Base-by-base conservation (phyloP, 2,329 filamentous ascomycete genomes). In the Curvularia lunata region DNA sequence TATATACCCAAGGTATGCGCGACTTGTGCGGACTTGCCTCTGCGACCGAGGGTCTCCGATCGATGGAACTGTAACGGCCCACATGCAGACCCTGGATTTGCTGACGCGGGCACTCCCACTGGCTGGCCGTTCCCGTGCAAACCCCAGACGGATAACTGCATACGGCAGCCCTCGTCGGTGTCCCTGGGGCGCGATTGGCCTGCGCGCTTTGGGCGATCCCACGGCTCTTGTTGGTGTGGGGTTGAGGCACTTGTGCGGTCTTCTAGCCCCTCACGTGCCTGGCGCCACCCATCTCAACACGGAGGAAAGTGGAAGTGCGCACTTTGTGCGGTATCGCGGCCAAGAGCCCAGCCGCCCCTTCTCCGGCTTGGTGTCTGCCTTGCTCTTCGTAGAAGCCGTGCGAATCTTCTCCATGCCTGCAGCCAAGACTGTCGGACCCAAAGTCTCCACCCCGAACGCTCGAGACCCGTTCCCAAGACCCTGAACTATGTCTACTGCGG, bases 1-100 rank as follows among this genome's bases (percentile, higher is more conserved):
- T 61, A 63, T 66, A 68, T 63, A 59, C 38, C 59, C 34, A 28
- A 16, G n/a, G 32, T 49, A 41, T 68, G 64, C 64, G 66, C 66
- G 59, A 63, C 59, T 67, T 68, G 62, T 64, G 62, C 62, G 62
- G 55, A 12, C 50, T 27, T 34, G 50, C 32, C 30, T 40, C 30
- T 18, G 19, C 46, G 43, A 46, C 34, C 28, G 46, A 51, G 38
- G 46, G 30, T 42, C 25, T 34, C 45, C 38, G 19, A n/a, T 30
- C 25, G 7, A 32, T n/a, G 16, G 5, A n/a, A 27, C n/a, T 4
- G 10, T 12, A 25, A 32, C 53, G 54, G 49, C 54, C 54, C 54
- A 21, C 49, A 45, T 30, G 12, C 49, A 23, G n/a, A 23, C 28
- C 40, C 49, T 25, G 34, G n/a, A 30, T 50, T 18, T 5, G 41